Evolutionary conservation across 139 green algal genomes (phyloP).

Genomic region (Yamagishiella unicocca): DNA sequence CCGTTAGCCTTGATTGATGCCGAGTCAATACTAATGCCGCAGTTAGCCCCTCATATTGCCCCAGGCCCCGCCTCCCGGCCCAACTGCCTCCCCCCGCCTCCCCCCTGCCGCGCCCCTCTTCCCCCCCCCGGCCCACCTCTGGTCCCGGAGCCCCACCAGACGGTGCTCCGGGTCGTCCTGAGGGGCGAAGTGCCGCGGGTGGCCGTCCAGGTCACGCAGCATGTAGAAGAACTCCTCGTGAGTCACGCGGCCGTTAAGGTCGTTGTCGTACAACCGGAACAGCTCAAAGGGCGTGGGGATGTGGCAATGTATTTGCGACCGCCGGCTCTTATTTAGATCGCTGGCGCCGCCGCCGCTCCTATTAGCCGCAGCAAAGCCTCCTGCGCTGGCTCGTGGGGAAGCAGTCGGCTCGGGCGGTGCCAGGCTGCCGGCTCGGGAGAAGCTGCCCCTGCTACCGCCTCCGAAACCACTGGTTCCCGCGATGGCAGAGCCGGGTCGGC

Average conservation of each 20-base stretch:
- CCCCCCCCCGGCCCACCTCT: not conserved
- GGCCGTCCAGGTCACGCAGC: constrained; percentile 36
- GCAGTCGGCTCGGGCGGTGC: not conserved
- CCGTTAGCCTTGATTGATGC: no score
- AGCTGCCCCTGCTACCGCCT: not conserved
- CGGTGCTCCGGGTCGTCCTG: constrained; percentile 15
- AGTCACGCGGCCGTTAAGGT: constrained; percentile 34
- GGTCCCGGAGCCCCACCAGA: not conserved
- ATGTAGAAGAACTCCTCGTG: constrained; percentile 32
- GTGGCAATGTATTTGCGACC: not conserved
- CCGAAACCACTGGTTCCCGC: not conserved
- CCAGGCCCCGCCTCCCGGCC: not conserved
- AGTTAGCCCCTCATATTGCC: not conserved
- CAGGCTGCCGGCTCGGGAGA: not conserved
- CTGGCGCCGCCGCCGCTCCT: not conserved
- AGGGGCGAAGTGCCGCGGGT: constrained; percentile 12
- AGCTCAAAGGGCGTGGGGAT: constrained; percentile 45
- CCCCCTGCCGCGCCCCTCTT: not conserved
- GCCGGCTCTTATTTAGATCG: not conserved
- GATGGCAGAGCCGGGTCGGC: not conserved
- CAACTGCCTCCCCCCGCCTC: not conserved
- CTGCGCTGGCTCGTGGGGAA: not conserved
- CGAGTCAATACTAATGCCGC: no score
- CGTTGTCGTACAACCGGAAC: constrained; percentile 43
- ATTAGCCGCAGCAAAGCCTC: not conserved